Evolutionary conservation across 345 rosid genomes (phyloP), one percentile per base, ranked within the genome.

Genomic region (Salix koriyanagi): DNA sequence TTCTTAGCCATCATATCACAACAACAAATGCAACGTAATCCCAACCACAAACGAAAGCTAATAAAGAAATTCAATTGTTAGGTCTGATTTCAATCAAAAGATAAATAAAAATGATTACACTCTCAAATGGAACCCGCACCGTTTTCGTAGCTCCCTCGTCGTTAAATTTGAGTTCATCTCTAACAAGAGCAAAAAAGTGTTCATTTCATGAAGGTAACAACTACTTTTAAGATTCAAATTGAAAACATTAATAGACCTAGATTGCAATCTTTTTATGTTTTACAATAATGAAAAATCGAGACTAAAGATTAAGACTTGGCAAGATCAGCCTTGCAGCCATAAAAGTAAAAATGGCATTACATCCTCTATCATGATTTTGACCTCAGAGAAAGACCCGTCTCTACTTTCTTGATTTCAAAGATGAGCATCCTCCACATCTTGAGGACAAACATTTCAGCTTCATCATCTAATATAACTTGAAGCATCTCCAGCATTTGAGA

Each of bases 361-460:
- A 32, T 26, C n/a, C 42, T 65, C 26, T 23, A 67, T 87, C 80
- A 94, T 80, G 90, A 52, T 86, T 80, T 91, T 41, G 92, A 68
- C 83, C 87, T 89, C 83, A 86, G 52, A 50, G 90, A 84, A 66
- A 89, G 87, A 81, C 92, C 97, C 8, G 89, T 89, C 88, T 96
- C 97, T 21, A 90, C 94, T 74, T 90, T 92, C 89, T 96, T 96
- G 69, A 93, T 91, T 82, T 96, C 98, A 74, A 91, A 96, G 82
- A 96, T 93, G 61, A 93, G 97, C 99, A 96, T 93, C 85, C 99
- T 91, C 97, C 98, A 93, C 99, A 96, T 92, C 85, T 96, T 96
- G 68, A 96, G 94, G 76, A 96, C 98, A 87, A 96, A 96, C 97
- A 96, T 92, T 84, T 96, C 98, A 13, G 99, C 98, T 84, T 96